Conservation (phyloP, 306 rosid genomes). For the Cucumis melo region DNA sequence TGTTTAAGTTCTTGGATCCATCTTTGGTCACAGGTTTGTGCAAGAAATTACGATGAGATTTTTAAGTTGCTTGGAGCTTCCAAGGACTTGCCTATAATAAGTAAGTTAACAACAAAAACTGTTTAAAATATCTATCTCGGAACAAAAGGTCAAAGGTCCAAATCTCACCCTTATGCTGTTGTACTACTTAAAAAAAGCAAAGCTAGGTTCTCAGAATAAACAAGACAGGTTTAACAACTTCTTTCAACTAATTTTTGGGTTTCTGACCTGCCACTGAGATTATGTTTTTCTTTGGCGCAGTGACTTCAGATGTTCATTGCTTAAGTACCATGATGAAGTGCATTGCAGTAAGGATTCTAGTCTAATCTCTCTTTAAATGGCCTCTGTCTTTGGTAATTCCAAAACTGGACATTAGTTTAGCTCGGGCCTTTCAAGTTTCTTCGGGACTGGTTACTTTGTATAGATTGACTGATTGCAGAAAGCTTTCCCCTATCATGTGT, state of each 20-base stretch:
- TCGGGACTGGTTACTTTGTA: not conserved
- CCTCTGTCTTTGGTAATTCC: not conserved
- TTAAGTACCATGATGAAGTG: slow-evolving; percentile 88
- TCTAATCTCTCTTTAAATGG: not conserved
- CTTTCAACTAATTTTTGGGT: not conserved
- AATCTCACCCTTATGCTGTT: not conserved
- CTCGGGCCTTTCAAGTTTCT: not conserved
- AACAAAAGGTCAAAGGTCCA: not conserved
- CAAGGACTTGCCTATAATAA: slow-evolving; percentile 87
- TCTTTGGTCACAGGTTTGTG: slow-evolving; percentile 38
- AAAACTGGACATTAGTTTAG: not conserved
- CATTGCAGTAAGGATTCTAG: slow-evolving; percentile 56
- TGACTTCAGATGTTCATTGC: slow-evolving; percentile 73
- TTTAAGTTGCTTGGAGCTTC: slow-evolving; percentile 72
- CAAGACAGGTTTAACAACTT: not conserved
- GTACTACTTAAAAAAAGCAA: not conserved
- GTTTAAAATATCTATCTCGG: not conserved
- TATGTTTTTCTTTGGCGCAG: slow-evolving; percentile 26
- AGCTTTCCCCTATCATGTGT: not conserved
- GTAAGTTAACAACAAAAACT: slow-evolving; percentile 38
- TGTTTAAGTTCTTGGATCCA: not conserved
- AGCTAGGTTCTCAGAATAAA: not conserved
- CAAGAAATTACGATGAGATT: slow-evolving; percentile 34
- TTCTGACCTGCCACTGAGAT: slow-evolving; percentile 7
- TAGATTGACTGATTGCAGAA: not conserved